Percentiles rank a stretch among this genome's conserved stretches.
These are phyloP conservation scores for Escovopsis sp. DNA, from an alignment of 2,329 filamentous ascomycete species.

Conservation along the genomic window DNA sequence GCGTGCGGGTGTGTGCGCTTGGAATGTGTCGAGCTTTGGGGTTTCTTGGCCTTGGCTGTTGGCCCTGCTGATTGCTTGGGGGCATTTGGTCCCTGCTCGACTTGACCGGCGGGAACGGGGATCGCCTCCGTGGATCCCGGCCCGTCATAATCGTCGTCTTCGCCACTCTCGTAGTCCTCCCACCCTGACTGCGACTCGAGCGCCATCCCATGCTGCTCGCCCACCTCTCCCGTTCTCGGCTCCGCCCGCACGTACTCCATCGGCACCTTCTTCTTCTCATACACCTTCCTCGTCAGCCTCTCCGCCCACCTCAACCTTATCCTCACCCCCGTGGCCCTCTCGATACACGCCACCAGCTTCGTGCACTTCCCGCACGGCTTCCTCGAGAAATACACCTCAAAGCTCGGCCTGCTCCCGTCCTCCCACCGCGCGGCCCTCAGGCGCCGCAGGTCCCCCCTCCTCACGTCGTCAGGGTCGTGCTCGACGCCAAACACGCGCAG, in stretches of 20 bases:
- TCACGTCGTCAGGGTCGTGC: constrained; percentile 9
- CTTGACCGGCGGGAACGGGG: constrained; percentile 19
- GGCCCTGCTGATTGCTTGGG: not conserved
- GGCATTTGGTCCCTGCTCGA: constrained; percentile 10
- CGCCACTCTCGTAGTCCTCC: not conserved
- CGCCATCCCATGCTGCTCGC: too few relatives aligned
- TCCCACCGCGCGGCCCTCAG: constrained; percentile 12
- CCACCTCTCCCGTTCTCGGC: not conserved
- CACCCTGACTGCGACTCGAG: too few relatives aligned
- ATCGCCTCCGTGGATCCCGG: constrained; percentile 10
- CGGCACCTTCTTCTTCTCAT: constrained; percentile 5
- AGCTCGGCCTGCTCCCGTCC: constrained; percentile 12
- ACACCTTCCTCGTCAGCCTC: constrained; percentile 14
- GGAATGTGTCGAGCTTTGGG: too few relatives aligned
- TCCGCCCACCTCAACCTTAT: constrained; percentile 15
- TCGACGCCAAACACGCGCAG: constrained; percentile 13
- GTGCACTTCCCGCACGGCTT: constrained; percentile 17
- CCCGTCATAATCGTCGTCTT: too few relatives aligned
- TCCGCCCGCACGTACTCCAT: not conserved
- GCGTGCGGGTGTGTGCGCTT: too few relatives aligned
- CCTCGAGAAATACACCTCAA: constrained; percentile 22
- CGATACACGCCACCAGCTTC: constrained; percentile 11
- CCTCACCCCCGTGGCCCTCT: constrained; percentile 12
- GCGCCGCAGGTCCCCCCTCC: constrained; percentile 7
- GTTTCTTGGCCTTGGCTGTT: too few relatives aligned